phyloP scores from a whole-genome alignment of 2,329 filamentous ascomycete species.

The Epichloe brachyelytri region DNA sequence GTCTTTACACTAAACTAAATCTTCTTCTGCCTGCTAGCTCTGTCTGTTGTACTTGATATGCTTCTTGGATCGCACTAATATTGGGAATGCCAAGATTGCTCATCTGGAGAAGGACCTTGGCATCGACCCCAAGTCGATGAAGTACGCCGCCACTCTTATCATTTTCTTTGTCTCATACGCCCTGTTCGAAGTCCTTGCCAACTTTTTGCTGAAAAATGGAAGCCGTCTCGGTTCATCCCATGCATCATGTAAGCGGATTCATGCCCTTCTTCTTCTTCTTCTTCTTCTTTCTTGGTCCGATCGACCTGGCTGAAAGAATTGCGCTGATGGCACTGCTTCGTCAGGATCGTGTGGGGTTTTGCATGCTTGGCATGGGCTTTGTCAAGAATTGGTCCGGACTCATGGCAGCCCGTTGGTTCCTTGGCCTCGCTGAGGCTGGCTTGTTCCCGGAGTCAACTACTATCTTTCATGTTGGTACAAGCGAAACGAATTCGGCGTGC shows the following conservation, averaged over 20 bases:
- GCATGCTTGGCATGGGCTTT: constrained; percentile 59
- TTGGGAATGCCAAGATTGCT: constrained; percentile 55
- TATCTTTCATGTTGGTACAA: constrained; percentile 80
- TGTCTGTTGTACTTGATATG: constrained; percentile 61
- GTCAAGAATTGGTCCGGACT: constrained; percentile 49
- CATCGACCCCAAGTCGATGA: constrained; percentile 44
- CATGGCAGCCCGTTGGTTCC: constrained; percentile 55
- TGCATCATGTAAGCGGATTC: constrained; percentile 53
- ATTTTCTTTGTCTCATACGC: constrained; percentile 84
- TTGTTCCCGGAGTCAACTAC: constrained; percentile 66
- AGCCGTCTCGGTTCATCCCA: constrained; percentile 69
- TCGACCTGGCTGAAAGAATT: background rate
- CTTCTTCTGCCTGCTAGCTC: constrained; percentile 27
- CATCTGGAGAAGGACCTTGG: constrained; percentile 24
- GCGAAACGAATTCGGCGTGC: constrained; percentile 65
- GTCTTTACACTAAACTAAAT: background rate
- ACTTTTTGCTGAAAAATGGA: constrained; percentile 65
- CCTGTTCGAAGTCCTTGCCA: constrained; percentile 65
- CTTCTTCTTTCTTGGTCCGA: background rate
- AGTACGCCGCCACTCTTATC: constrained; percentile 65
- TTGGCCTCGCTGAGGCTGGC: constrained; percentile 63
- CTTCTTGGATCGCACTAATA: constrained; percentile 67
- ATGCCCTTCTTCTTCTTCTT: background rate
- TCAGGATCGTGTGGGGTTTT: constrained; percentile 48
- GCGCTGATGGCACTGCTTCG: background rate